Percentiles rank a stretch among this genome's conserved stretches.
Evolutionary conservation across 164 flowering plant species (phyloP).

Genomic region (Litsea cubeba): DNA sequence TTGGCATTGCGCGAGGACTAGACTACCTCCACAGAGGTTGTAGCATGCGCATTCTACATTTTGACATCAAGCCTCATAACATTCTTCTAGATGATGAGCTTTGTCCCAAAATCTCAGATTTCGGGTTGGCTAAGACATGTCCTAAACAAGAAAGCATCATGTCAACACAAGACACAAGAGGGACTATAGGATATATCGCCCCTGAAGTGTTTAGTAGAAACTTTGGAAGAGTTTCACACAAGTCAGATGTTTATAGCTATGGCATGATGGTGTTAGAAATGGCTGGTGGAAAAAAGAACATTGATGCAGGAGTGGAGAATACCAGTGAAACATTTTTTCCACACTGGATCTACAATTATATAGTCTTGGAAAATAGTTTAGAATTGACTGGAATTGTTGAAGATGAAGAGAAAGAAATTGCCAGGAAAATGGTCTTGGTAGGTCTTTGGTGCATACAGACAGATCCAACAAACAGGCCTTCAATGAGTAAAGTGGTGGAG

Average conservation of each 20-base stretch:
- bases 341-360: slow-evolving; percentile 5
- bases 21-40: slow-evolving; percentile 12
- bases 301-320: background rate
- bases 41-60: slow-evolving; percentile 10
- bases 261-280: too few species aligned
- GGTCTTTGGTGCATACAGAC: too few species aligned
- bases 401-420: background rate
- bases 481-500: slow-evolving; percentile 3
- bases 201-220: too few species aligned
- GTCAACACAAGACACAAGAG: background rate
- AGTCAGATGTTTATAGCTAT: too few species aligned
- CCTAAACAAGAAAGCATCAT: background rate
- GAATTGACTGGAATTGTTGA: background rate
- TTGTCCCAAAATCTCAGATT: slow-evolving; percentile 14
- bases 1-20: slow-evolving; percentile 4
- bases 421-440: background rate
- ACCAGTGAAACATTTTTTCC: slow-evolving; percentile 5
- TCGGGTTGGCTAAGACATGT: slow-evolving; percentile 9
- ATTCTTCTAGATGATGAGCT: slow-evolving; percentile 8
- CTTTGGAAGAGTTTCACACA: too few species aligned
- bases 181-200: background rate
- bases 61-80: slow-evolving; percentile 16
- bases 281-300: slow-evolving; percentile 3
- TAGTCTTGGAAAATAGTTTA: background rate
- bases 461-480: slow-evolving; percentile 1